Evolutionary conservation across 2,329 filamentous ascomycete genomes (phyloP), one percentile per base, ranked within the genome.

Genomic region (Colletotrichum sp.): DNA sequence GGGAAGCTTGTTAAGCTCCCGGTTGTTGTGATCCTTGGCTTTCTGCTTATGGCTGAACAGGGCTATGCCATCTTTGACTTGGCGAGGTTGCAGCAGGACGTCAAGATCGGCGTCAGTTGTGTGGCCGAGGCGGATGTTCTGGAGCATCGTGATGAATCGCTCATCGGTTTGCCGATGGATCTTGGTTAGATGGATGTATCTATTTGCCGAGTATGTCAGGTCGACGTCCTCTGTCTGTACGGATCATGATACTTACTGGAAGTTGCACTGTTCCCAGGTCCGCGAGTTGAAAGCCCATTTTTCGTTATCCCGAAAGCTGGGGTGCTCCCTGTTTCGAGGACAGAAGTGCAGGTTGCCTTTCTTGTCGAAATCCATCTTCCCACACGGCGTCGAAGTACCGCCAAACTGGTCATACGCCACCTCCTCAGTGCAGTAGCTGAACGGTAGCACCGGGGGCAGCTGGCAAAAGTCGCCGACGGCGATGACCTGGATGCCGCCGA

Each of bases 271-370:
- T 15, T 83, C 75, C 92, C 92, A 94, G 0, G 87, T 88, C 3
- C 81, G 72, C 77, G 90, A 92, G 21, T 86, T 84, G 78, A 93
- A 93, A 0, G 91, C 92, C 89, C 91, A 93, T 78, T 91, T 92
- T 12, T 93, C 88, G 16, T 81, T 82, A 28, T 91, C 87, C 6
- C 39, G 34, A n/a, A 36, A 66, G 24, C 16, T 66, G 16, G 16
- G 34, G 24, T 66, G 34, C 10, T 44, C 30, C 18, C n/a, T 16
- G 26, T 55, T 5, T 24, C 57, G 57, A 30, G 30, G 26, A 55
- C 64, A 67, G 10, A 26, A 26, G 6, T 39, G 44, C 44, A 67
- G 28, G 2, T 39, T 26, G 3, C 52, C 57, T 68, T 15, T 15
- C 5, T 13, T 49, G 21, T n/a, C 63, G 16, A 66, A 8, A 3